Evolutionary conservation across 108 stramenopile genomes (phyloP).

Genomic region (Skeletonema potamos): DNA sequence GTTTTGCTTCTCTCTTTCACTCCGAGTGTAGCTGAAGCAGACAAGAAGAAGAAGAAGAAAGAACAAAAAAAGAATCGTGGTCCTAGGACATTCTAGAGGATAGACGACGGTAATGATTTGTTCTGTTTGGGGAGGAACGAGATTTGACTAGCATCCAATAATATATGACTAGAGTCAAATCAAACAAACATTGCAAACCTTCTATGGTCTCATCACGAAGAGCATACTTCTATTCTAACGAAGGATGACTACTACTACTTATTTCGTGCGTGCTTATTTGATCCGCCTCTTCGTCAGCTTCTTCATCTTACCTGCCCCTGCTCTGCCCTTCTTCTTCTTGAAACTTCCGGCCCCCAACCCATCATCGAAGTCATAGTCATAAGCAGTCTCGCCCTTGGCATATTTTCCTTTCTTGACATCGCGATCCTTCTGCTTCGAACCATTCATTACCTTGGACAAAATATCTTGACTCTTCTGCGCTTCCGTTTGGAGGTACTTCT

Average conservation of each 20-base stretch:
- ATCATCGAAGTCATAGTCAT: conserved; percentile 89
- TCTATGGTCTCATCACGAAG: no score
- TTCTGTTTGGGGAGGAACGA: no score
- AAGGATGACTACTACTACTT: no score
- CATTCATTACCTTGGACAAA: conserved; percentile 77
- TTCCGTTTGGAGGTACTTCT: conserved; percentile 53
- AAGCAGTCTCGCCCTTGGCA: conserved; percentile 86
- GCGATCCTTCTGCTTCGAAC: conserved; percentile 65
- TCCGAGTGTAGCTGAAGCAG: neutral
- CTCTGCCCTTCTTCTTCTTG: conserved; percentile 92
- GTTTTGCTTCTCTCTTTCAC: neutral
- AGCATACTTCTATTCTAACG: no score
- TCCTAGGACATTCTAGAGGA: neutral
- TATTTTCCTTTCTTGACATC: conserved; percentile 70
- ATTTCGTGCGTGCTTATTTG: no score
- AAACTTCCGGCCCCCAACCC: conserved; percentile 73
- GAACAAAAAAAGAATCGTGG: neutral
- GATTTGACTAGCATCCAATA: no score
- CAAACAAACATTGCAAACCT: no score
- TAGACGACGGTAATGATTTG: no score
- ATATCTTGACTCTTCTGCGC: conserved; percentile 71
- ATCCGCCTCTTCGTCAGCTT: conserved; percentile 90
- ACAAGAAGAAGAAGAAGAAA: neutral
- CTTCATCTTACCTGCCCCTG: conserved; percentile 86
- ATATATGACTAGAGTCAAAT: no score